phyloP scores from a whole-genome alignment of 768 basidiomycete species.

The Mycena amicta region DNA sequence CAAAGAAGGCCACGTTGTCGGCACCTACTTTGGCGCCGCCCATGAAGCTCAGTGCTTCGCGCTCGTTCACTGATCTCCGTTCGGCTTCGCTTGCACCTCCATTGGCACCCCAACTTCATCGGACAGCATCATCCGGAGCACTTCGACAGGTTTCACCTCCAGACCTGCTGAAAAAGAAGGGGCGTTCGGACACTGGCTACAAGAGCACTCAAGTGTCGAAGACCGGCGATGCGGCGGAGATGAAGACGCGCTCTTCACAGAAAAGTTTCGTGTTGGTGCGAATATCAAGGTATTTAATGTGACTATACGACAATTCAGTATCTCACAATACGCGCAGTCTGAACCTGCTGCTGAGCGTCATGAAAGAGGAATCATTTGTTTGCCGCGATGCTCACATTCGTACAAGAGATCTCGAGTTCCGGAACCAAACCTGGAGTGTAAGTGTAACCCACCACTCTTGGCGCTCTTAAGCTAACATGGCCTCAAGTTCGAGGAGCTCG shows the following conservation, averaged over 20 bases:
- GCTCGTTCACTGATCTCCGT: slow-evolving; percentile 73
- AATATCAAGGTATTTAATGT: slow-evolving; percentile 59
- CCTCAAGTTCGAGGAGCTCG: slow-evolving; percentile 73
- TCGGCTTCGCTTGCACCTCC: slow-evolving; percentile 36
- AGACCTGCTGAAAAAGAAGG: slow-evolving; percentile 18
- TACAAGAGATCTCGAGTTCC: slow-evolving; percentile 80
- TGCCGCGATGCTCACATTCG: slow-evolving; percentile 78
- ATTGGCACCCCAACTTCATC: slow-evolving; percentile 33
- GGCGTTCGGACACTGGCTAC: slow-evolving; percentile 9
- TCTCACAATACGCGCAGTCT: slow-evolving; percentile 43
- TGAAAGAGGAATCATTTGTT: slow-evolving; percentile 84
- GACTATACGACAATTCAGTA: neutral
- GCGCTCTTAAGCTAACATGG: slow-evolving; percentile 7
- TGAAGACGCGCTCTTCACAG: slow-evolving; percentile 78
- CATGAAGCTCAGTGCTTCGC: slow-evolving; percentile 57
- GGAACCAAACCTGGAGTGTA: slow-evolving; percentile 83
- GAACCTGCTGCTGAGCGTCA: slow-evolving; percentile 73
- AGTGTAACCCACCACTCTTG: slow-evolving; percentile 28
- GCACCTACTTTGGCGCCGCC: slow-evolving; percentile 38
- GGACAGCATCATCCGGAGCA: slow-evolving; percentile 44
- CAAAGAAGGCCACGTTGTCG: slow-evolving; percentile 28
- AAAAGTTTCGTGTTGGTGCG: slow-evolving; percentile 84
- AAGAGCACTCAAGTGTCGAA: slow-evolving; percentile 20
- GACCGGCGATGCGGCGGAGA: slow-evolving; percentile 71
- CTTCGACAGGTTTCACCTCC: slow-evolving; percentile 25